Conservation (phyloP, 352 stramenopile genomes). For the Phytophthora megakarya region DNA sequence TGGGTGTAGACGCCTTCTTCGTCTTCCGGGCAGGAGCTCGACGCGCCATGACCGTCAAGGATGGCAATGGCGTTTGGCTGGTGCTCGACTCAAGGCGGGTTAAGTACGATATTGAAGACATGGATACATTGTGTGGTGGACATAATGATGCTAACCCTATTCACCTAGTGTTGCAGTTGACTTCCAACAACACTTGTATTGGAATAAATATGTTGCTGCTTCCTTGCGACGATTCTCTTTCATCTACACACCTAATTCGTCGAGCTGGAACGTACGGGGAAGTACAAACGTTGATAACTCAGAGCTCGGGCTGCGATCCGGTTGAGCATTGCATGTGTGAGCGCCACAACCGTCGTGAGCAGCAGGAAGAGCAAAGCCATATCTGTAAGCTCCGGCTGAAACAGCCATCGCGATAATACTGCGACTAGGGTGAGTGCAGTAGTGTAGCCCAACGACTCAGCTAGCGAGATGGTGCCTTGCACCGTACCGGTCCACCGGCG, state of each 20-base stretch:
- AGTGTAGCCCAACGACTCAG: conserved; percentile 59
- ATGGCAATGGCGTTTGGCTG: conserved; percentile 11
- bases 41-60: conserved; percentile 25
- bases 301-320: conserved; percentile 31
- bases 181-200: conserved; percentile 14
- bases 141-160: too few species aligned
- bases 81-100: background rate
- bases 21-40: conserved; percentile 26
- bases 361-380: conserved; percentile 70
- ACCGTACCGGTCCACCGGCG: conserved; percentile 50
- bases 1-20: conserved; percentile 7
- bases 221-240: background rate
- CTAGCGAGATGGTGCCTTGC: conserved; percentile 52
- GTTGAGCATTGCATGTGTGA: conserved; percentile 58
- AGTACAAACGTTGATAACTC: conserved; percentile 27
- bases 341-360: conserved; percentile 56
- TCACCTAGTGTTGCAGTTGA: too few species aligned
- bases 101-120: conserved; percentile 20
- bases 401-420: conserved; percentile 67
- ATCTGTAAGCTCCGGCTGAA: conserved; percentile 53
- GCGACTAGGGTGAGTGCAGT: conserved; percentile 56
- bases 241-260: background rate
- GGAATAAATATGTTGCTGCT: conserved; percentile 35
- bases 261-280: conserved; percentile 1
- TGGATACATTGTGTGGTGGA: conserved; percentile 12